Percentiles rank a stretch among this genome's conserved stretches.
These are phyloP conservation scores for Dionaea muscipula DNA, from an alignment of 179 eudicot genomes.

Conservation along the genomic window DNA sequence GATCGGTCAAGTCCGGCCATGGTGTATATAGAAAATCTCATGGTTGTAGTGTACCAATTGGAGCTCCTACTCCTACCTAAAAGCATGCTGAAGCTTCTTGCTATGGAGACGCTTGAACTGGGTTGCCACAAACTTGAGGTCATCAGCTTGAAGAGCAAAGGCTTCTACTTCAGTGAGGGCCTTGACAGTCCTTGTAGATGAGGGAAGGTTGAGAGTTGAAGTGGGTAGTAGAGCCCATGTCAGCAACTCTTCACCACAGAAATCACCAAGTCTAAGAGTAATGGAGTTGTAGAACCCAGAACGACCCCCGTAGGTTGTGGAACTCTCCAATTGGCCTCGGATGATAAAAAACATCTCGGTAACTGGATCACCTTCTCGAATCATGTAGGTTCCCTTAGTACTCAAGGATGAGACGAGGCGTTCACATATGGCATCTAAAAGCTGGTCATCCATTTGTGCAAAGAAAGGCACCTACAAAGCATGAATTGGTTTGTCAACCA, in stretches of 20 bases:
- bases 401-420: conserved; percentile 60
- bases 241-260: conserved; percentile 75
- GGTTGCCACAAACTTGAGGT: conserved; percentile 55
- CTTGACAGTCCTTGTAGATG: conserved; percentile 67
- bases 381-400: conserved; percentile 50
- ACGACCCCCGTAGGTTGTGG: conserved; percentile 82
- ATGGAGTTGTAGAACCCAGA: conserved; percentile 78
- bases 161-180: conserved; percentile 79
- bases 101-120: conserved; percentile 81
- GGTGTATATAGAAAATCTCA: no score
- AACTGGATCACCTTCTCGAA: conserved; percentile 81
- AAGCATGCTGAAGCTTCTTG: conserved; percentile 77
- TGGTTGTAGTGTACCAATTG: no score
- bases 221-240: conserved; percentile 82
- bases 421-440: conserved; percentile 87
- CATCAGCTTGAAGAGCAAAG: conserved; percentile 68
- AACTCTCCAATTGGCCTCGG: conserved; percentile 76
- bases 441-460: conserved; percentile 82
- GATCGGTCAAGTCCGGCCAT: no score
- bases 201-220: conserved; percentile 49
- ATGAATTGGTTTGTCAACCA: not conserved
- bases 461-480: conserved; percentile 69
- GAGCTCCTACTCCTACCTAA: conserved; percentile 18
- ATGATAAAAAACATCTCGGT: conserved; percentile 75
- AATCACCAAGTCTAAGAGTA: conserved; percentile 70